Evolutionary conservation across 345 rosid species (phyloP), one percentile per base, ranked within the genome.

Genomic region (Acer yangbiense): DNA sequence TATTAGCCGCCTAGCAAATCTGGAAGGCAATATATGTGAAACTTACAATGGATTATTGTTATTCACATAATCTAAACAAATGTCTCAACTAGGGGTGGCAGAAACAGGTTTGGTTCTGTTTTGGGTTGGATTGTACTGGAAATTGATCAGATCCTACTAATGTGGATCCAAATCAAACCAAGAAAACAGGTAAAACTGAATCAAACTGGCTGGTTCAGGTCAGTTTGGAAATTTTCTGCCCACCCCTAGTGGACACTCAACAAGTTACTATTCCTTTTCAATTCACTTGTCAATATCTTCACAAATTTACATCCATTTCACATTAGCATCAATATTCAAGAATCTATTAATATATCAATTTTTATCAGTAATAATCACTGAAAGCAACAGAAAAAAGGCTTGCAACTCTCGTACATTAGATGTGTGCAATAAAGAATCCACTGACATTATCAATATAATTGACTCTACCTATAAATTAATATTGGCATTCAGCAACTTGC

Each of bases 261-360:
- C 57, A 68, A 43, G 54, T 12, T 43, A 43, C 23, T 68, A 27
- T 20, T 20, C 55, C 32, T 68, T n/a, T 44, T 20, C 9, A 68
- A 68, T 44, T 68, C 27, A 68, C 55, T 68, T 68, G 23, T 43
- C 71, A 68, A 68, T 17, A 44, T 43, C 25, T 68, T 68, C 35
- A 68, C 54, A 43, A 44, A 12, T 68, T 44, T 44, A 44, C 35
- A 43, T n/a, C 25, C 32, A 9, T n/a, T 44, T 12, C 8, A 21
- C 55, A 44, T 16, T 10, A 68, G 71, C 57, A 44, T 68, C 29
- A 68, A 44, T 27, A 68, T 44, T 44, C 17, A 68, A 68, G 27
- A 68, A 68, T 44, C 52, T 21, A 20, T 44, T 68, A 44, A 21
- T 12, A 44, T 20, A 41, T 12, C 32, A 68, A 21, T 20, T 68